Base-by-base conservation (phyloP, 2,329 filamentous ascomycete species). In the Pseudogymnoascus sp. region DNA sequence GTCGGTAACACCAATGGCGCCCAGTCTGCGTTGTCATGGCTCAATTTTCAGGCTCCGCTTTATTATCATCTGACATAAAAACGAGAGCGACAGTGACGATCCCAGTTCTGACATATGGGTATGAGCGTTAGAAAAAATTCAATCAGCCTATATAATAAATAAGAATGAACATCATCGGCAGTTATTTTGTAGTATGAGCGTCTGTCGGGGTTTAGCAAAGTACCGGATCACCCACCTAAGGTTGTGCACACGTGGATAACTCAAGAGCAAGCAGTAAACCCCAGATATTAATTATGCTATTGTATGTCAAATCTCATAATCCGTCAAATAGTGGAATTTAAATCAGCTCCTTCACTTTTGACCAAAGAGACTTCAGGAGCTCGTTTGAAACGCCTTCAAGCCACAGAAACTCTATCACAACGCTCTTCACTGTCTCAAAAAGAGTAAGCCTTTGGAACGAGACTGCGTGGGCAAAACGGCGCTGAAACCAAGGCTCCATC, bases 401-500 rank as follows among this genome's bases (percentile, higher is more conserved):
- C 58, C 58, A 60, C 26, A 60, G 35, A 60, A 60, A 60, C 5
- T 60, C 58, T 31, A 60, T 47, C 29, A 60, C 1, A 11, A 35
- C 24, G 5, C 13, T 47, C 24, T 36, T 60, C 3, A 60, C 35
- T n/a, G 58, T 41, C 33, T 60, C 58, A 33, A 60, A 39, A 47
- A 41, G 21, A 24, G 31, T 31, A n/a, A 60, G 11, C 37, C 21
- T 47, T 10, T 60, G 58, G 10, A 60, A 31, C 10, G 58, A 60
- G 15, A 60, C 11, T 5, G 21, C 58, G 21, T n/a, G 58, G 11
- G 21, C 37, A 60, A 60, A 60, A 5, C 17, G 31, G 33, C 21
- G 26, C n/a, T n/a, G 29, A 33, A 60, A 60, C 35, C 35, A 60
- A 47, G 58, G 21, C 3, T 21, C 37, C 35, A 60, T 17, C 4